Evolutionary conservation across 768 basidiomycete species (phyloP).

Genomic region (Collybiopsis confluens): DNA sequence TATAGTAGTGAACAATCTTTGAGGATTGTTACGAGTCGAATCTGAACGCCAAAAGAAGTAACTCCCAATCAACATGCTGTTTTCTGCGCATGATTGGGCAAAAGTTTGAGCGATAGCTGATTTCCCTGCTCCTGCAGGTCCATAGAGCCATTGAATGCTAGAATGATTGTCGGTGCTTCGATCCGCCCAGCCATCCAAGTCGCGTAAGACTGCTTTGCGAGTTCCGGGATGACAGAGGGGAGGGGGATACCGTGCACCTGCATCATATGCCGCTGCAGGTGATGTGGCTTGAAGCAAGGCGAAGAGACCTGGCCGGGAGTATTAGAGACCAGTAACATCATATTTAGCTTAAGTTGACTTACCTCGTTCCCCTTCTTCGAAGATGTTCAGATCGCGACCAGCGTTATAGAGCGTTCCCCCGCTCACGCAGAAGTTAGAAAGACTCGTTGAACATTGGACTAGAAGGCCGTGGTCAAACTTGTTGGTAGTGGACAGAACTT

Average conservation of each 20-base stretch:
- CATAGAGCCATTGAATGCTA: constrained; percentile 27
- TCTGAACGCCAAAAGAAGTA: background rate
- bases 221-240: background rate
- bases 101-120: constrained; percentile 10
- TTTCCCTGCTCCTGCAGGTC: constrained; percentile 30
- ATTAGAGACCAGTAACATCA: too few species aligned
- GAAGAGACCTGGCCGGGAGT: background rate
- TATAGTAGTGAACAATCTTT: background rate
- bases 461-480: too few species aligned
- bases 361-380: background rate
- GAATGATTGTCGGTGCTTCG: background rate
- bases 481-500: too few species aligned
- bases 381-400: background rate
- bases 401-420: background rate
- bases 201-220: background rate
- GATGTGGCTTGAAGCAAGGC: background rate
- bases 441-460: background rate
- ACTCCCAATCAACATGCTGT: background rate
- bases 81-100: background rate
- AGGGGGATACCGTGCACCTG: background rate
- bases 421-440: background rate
- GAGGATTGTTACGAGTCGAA: background rate
- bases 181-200: background rate
- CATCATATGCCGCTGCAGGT: background rate
- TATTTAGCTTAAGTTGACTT: background rate